phyloP scores from a whole-genome alignment of 2,329 filamentous ascomycete species.

The Thermothelomyces thermophilus region DNA sequence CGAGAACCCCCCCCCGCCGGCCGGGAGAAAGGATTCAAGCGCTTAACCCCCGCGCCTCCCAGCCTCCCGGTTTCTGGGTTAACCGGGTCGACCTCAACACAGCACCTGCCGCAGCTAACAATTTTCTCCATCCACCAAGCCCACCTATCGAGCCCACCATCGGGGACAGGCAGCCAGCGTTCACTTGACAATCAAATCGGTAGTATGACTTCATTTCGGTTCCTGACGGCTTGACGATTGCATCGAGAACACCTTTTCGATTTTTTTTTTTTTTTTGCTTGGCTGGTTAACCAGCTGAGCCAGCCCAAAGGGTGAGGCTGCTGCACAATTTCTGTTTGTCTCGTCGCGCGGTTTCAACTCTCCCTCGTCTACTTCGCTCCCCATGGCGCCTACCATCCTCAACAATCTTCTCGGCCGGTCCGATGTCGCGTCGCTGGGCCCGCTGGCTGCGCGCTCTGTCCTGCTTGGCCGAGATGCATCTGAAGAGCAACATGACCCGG shows the following conservation, averaged over 20 bases:
- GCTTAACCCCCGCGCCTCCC: too few relatives aligned
- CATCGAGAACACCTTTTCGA: background rate
- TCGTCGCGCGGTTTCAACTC: too few relatives aligned
- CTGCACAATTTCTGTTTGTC: background rate
- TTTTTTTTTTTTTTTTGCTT: conserved; percentile 4
- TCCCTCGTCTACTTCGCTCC: conserved; percentile 1
- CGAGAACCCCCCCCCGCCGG: too few relatives aligned
- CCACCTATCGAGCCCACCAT: background rate
- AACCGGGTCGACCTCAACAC: conserved; percentile 18
- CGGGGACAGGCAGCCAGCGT: background rate
- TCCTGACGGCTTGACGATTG: background rate
- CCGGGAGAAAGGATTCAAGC: too few relatives aligned
- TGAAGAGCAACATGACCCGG: conserved; percentile 34
- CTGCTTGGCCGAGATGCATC: conserved; percentile 35
- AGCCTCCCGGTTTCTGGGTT: conserved; percentile 25
- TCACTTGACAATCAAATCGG: background rate
- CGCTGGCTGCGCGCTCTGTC: conserved; percentile 38
- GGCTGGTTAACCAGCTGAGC: conserved; percentile 25
- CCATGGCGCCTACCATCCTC: conserved; percentile 38
- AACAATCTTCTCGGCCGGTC: conserved; percentile 27
- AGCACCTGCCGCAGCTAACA: background rate
- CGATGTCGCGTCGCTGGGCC: conserved; percentile 32
- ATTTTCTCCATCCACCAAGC: background rate
- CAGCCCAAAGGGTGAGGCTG: conserved; percentile 19
- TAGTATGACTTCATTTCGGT: background rate